Conservation (phyloP, 257 asterid species). For the Ballota nigra region DNA sequence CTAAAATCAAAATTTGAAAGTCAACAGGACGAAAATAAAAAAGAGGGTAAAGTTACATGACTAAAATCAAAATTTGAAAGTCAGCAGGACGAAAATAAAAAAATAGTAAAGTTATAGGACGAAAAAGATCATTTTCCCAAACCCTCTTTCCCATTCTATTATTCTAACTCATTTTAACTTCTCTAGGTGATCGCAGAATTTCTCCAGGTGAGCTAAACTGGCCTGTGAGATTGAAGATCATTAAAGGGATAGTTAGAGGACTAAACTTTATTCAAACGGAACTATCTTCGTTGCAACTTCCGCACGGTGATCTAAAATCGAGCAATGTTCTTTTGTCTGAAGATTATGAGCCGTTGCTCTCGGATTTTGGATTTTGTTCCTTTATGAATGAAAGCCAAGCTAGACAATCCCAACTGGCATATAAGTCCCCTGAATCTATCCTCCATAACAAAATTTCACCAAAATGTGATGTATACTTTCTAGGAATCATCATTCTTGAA, state of each 20-base stretch:
- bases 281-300: slow-evolving; percentile 46
- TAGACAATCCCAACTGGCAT: slow-evolving; percentile 47
- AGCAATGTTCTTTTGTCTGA: slow-evolving; percentile 60
- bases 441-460: slow-evolving; percentile 37
- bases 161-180: not conserved
- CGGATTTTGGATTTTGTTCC: slow-evolving; percentile 56
- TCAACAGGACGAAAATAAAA: too few relatives aligned
- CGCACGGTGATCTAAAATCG: slow-evolving; percentile 83
- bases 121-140: too few relatives aligned
- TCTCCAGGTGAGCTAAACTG: slow-evolving; percentile 52
- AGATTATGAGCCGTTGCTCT: slow-evolving; percentile 55
- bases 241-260: slow-evolving; percentile 67
- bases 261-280: slow-evolving; percentile 52
- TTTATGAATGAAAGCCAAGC: slow-evolving; percentile 41
- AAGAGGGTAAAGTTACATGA: too few relatives aligned
- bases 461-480: slow-evolving; percentile 60
- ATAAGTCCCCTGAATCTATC: slow-evolving; percentile 60
- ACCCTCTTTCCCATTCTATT: not conserved
- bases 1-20: too few relatives aligned
- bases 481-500: slow-evolving; percentile 77
- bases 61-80: too few relatives aligned
- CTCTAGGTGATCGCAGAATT: slow-evolving; percentile 54
- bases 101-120: too few relatives aligned
- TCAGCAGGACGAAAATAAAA: too few relatives aligned
- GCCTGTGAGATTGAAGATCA: slow-evolving; percentile 55